These are phyloP conservation scores for Breynia disticha DNA, from an alignment of 441 rosid species.

Conservation along the genomic window DNA sequence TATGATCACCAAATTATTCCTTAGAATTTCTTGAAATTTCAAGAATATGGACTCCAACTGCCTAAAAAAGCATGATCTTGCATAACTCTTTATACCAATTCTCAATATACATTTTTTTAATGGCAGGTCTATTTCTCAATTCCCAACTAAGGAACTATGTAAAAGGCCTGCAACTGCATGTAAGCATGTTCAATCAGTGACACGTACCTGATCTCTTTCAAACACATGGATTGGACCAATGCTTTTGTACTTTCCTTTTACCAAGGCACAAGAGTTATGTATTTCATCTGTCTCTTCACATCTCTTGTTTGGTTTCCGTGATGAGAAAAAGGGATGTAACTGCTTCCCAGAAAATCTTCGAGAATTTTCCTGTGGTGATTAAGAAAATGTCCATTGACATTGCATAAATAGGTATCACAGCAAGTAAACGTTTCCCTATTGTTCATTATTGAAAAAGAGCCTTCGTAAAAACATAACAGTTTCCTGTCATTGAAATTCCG, in stretches of 20 bases:
- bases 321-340: conserved; percentile 77
- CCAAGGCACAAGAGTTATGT: conserved; percentile 19
- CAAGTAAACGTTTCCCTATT: too few species aligned
- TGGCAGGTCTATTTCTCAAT: neutral
- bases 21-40: too few species aligned
- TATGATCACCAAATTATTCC: too few species aligned
- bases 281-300: conserved; percentile 31
- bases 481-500: too few species aligned
- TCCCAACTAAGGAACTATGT: neutral
- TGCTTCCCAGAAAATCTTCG: conserved; percentile 61
- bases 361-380: conserved; percentile 48
- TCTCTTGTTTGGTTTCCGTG: conserved; percentile 39
- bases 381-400: conserved; percentile 15
- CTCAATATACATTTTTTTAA: too few species aligned
- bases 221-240: conserved; percentile 86
- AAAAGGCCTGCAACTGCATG: neutral
- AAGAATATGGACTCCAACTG: too few species aligned
- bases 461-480: too few species aligned
- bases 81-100: too few species aligned
- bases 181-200: conserved; percentile 8
- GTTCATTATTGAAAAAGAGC: too few species aligned
- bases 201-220: conserved; percentile 53
- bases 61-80: too few species aligned
- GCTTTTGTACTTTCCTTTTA: conserved; percentile 23
- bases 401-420: too few species aligned